Conservation (phyloP, 768 basidiomycete genomes). For the Lactarius sanguifluus region DNA sequence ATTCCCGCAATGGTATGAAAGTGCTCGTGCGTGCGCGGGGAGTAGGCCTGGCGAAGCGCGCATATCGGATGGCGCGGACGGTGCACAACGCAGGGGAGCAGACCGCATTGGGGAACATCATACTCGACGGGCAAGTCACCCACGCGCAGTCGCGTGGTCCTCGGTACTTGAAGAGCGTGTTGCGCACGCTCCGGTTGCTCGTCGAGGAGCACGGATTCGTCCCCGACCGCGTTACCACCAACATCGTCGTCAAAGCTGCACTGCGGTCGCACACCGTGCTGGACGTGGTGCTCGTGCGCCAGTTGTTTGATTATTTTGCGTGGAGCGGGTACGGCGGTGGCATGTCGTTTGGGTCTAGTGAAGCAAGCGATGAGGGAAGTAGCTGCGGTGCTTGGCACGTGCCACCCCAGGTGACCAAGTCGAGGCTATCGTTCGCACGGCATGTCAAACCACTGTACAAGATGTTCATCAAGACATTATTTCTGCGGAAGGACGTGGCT, state of each 20-base stretch:
- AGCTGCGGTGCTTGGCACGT: conserved; percentile 19
- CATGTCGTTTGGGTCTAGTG: conserved; percentile 22
- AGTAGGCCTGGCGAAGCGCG: conserved; percentile 8
- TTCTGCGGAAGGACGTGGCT: conserved; percentile 24
- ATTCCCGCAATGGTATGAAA: conserved; percentile 16
- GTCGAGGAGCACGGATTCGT: conserved; percentile 47
- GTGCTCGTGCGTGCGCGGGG: conserved; percentile 20
- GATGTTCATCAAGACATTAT: conserved; percentile 29
- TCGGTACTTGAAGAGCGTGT: conserved; percentile 46
- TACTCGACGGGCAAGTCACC: conserved; percentile 48
- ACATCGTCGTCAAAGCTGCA: conserved; percentile 63
- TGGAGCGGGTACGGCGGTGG: conserved; percentile 53
- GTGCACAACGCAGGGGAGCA: conserved; percentile 30
- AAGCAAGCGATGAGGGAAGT: conserved; percentile 13
- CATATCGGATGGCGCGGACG: conserved; percentile 32
- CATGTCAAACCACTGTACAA: conserved; percentile 28
- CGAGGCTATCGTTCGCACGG: conserved; percentile 21
- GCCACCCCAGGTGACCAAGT: conserved; percentile 9
- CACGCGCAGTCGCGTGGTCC: conserved; percentile 40
- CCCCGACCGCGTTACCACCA: conserved; percentile 68
- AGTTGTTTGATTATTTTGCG: conserved; percentile 65
- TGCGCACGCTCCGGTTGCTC: conserved; percentile 45
- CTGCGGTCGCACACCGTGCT: conserved; percentile 50
- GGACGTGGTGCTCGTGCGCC: conserved; percentile 45
- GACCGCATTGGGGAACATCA: conserved; percentile 55